A percentile compares a stretch with the other conserved stretches of the same genome.
These are phyloP conservation scores for Cephalotrichum gorgonifer DNA, from an alignment of 2,329 filamentous ascomycete species.

Conservation along the genomic window DNA sequence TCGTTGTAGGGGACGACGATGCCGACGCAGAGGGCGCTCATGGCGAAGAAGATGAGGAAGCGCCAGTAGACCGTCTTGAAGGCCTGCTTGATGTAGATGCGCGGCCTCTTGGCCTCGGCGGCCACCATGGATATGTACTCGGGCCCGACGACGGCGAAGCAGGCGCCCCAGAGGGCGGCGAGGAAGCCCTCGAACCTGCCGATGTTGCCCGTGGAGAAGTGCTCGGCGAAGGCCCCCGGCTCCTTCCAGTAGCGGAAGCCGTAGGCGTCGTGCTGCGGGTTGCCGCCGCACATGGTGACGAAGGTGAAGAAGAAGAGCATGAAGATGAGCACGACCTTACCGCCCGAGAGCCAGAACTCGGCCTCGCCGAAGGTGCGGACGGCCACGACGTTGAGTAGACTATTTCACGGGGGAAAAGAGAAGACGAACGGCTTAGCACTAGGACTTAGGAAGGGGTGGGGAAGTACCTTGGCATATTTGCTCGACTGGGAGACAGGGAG, in stretches of 20 bases:
- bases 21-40: slow-evolving; percentile 55
- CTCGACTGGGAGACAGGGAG: background rate
- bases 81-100: slow-evolving; percentile 53
- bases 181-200: slow-evolving; percentile 64
- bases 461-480: background rate
- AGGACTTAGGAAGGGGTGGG: background rate
- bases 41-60: slow-evolving; percentile 46
- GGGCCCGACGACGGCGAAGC: slow-evolving; percentile 54
- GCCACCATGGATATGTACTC: slow-evolving; percentile 62
- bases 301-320: slow-evolving; percentile 67
- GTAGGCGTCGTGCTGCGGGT: slow-evolving; percentile 55
- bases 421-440: background rate
- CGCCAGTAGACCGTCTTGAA: slow-evolving; percentile 67
- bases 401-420: slow-evolving; percentile 46
- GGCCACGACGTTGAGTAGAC: slow-evolving; percentile 52
- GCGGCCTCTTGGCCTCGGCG: slow-evolving; percentile 56
- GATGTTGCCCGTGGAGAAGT: slow-evolving; percentile 42
- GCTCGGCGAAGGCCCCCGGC: slow-evolving; percentile 43
- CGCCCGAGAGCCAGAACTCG: slow-evolving; percentile 57
- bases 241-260: slow-evolving; percentile 60
- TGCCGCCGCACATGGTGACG: slow-evolving; percentile 68
- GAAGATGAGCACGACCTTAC: slow-evolving; percentile 57
- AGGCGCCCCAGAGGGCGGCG: slow-evolving; percentile 53
- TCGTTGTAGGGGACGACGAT: slow-evolving; percentile 59
- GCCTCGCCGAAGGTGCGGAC: slow-evolving; percentile 59